Conservation (phyloP, 306 rosid species). For the Vicia sativa region DNA sequence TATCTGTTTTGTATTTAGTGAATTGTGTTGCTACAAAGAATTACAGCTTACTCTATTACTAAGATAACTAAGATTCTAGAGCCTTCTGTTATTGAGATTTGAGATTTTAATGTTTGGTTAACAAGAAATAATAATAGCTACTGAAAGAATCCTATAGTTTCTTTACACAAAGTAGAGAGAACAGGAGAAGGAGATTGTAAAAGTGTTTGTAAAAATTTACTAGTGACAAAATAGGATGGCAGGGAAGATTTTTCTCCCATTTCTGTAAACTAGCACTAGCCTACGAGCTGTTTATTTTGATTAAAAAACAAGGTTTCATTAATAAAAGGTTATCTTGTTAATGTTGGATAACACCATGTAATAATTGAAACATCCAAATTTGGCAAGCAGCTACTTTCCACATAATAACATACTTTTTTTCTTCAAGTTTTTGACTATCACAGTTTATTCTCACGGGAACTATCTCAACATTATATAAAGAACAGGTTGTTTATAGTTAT, state of each 20-base stretch:
- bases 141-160: conserved; percentile 10
- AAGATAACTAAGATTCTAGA: background rate
- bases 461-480: conserved; percentile 16
- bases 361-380: background rate
- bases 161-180: conserved; percentile 19
- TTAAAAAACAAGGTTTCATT: conserved; percentile 9
- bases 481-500: conserved; percentile 29
- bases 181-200: conserved; percentile 13
- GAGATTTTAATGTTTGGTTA: conserved; percentile 12
- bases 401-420: conserved; percentile 14
- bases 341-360: background rate
- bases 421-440: background rate
- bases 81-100: conserved; percentile 18
- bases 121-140: background rate
- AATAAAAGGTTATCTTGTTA: background rate
- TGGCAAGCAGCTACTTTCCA: background rate
- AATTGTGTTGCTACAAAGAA: background rate
- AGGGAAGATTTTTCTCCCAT: background rate
- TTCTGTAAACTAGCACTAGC: background rate
- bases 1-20: conserved; percentile 25
- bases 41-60: conserved; percentile 13
- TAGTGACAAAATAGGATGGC: conserved; percentile 9
- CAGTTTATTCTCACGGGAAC: conserved; percentile 6
- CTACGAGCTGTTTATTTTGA: background rate
- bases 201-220: background rate